Percentiles rank a stretch among this genome's conserved stretches.
phyloP scores from a whole-genome alignment of 495 filamentous ascomycete species.

The Aspergillus hancockii region DNA sequence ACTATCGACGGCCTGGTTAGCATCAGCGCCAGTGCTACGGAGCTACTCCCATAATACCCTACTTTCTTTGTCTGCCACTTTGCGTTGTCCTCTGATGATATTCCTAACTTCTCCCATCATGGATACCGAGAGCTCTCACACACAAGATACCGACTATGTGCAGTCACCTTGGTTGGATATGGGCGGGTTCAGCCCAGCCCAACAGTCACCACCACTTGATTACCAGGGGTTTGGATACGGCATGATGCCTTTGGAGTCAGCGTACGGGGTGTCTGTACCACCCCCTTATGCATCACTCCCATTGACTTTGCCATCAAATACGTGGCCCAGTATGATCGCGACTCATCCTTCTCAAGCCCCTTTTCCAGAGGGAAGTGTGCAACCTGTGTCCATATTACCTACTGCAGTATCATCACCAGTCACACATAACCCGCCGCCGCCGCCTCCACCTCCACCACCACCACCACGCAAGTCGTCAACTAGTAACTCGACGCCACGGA shows the following conservation, averaged over 20 bases:
- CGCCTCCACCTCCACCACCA: not conserved
- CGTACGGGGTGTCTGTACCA: slow-evolving; percentile 48
- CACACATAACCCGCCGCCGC: slow-evolving; percentile 42
- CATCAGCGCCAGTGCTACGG: not conserved
- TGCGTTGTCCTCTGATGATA: slow-evolving; percentile 19
- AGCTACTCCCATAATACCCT: slow-evolving; percentile 1
- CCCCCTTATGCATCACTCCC: slow-evolving; percentile 54
- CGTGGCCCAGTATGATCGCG: slow-evolving; percentile 73
- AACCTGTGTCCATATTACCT: slow-evolving; percentile 58
- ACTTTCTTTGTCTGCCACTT: slow-evolving; percentile 14
- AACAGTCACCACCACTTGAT: slow-evolving; percentile 47
- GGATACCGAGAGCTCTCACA: slow-evolving; percentile 48
- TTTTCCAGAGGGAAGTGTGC: slow-evolving; percentile 33
- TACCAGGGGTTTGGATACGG: slow-evolving; percentile 46
- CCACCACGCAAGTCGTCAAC: slow-evolving; percentile 51
- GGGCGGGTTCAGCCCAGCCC: slow-evolving; percentile 44
- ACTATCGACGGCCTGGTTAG: not conserved
- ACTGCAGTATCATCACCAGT: slow-evolving; percentile 51
- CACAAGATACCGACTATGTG: slow-evolving; percentile 47
- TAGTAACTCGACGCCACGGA: slow-evolving; percentile 68
- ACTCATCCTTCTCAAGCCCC: slow-evolving; percentile 21
- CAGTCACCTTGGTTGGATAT: slow-evolving; percentile 56
- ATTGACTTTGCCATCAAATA: slow-evolving; percentile 64
- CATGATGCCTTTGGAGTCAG: slow-evolving; percentile 40
- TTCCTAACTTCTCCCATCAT: slow-evolving; percentile 33